These are phyloP conservation scores for Kazachstania taianensis DNA, from an alignment of 805 yeast species.

Conservation along the genomic window DNA sequence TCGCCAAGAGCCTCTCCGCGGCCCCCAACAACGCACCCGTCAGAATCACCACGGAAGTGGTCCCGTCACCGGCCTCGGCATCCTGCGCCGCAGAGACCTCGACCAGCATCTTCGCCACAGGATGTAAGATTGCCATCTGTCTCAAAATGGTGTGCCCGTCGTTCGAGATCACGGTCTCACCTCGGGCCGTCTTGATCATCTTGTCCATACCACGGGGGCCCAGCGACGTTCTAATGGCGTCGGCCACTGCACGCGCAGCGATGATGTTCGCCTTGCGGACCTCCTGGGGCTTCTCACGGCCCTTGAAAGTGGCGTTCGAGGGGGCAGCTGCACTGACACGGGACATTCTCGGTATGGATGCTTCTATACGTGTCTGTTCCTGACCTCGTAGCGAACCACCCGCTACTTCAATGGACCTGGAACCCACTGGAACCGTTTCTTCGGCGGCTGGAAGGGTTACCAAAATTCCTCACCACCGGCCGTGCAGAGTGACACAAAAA, in stretches of 20 bases:
- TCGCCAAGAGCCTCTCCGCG: constrained; percentile 78
- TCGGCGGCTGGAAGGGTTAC: too few species aligned
- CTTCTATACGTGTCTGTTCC: too few species aligned
- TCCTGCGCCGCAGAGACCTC: constrained; percentile 97
- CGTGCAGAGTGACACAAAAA: too few species aligned
- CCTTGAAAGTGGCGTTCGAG: constrained; percentile 81
- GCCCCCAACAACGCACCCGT: constrained; percentile 94
- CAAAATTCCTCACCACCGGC: too few species aligned
- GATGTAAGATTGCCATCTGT: constrained; percentile 98
- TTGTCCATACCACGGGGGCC: constrained; percentile 99
- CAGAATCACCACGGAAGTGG: constrained; percentile 91
- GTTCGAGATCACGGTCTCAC: constrained; percentile 89
- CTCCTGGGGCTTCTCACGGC: constrained; percentile 91
- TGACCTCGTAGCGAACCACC: too few species aligned
- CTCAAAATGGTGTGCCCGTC: constrained; percentile 96
- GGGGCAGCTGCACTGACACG: too few species aligned
- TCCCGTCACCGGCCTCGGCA: constrained; percentile 99
- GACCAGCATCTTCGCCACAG: constrained; percentile 97
- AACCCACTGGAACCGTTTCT: too few species aligned
- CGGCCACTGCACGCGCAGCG: constrained; percentile 92
- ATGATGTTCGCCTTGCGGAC: constrained; percentile 80
- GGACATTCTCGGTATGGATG: too few species aligned
- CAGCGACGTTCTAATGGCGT: constrained; percentile 86
- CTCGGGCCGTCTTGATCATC: constrained; percentile 90
- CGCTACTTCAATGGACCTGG: too few species aligned